Percentiles rank a stretch among this genome's conserved stretches.
These are phyloP conservation scores for Ammopiptanthus mongolicus DNA, from an alignment of 306 rosid species.

Conservation along the genomic window DNA sequence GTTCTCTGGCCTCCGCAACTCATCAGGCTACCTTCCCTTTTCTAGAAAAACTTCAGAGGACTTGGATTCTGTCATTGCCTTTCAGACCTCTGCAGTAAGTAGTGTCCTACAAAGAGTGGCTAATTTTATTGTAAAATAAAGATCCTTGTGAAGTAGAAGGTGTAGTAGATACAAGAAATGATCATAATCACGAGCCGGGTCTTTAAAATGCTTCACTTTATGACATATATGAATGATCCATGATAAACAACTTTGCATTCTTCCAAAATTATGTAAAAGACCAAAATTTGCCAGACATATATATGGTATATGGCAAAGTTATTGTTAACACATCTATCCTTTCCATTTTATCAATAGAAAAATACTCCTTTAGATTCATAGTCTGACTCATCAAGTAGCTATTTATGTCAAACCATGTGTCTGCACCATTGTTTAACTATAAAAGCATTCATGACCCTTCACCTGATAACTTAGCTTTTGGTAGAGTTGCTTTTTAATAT, in stretches of 20 bases:
- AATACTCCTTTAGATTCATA: neutral
- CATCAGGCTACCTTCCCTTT: constrained; percentile 55
- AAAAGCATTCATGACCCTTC: neutral
- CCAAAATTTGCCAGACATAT: neutral
- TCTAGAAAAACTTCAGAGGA: constrained; percentile 69
- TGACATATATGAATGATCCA: neutral
- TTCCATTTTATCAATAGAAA: neutral
- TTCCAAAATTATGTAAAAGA: neutral
- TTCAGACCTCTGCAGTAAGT: constrained; percentile 92
- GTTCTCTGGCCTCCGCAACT: constrained; percentile 74
- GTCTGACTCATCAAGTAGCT: neutral
- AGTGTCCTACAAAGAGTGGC: neutral
- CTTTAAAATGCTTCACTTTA: neutral
- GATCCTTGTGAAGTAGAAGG: neutral
- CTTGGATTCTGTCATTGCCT: constrained; percentile 60
- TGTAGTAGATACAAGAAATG: neutral
- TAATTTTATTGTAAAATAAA: neutral
- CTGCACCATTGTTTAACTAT: neutral
- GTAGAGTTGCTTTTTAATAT: neutral
- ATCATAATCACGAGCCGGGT: neutral
- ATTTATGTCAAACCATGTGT: neutral
- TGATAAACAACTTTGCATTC: neutral
- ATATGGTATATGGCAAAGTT: neutral
- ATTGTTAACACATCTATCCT: neutral
- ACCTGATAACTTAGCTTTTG: neutral